Base-by-base conservation (phyloP, 805 yeast genomes). In the Ogataea pignaliae region DNA sequence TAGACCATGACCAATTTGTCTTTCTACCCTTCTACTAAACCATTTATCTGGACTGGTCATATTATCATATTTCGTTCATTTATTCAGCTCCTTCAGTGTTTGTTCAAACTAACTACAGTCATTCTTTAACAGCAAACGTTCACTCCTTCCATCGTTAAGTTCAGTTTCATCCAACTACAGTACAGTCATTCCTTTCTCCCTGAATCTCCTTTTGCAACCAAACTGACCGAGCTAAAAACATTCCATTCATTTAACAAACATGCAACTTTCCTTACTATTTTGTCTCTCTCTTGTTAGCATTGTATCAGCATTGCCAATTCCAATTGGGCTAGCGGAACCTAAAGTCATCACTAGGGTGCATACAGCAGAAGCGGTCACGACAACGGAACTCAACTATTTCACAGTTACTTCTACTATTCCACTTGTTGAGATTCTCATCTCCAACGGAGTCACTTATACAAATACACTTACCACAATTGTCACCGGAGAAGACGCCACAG, bases 351-450 rank as follows among this genome's bases (percentile, higher is more conserved):
- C 67, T 3, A 57, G 62, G 40, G 51, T 55, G 18, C 59, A 57
- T 43, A 61, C 64, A 29, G 64, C 65, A 4, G 58, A 57, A 6
- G 60, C 65, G n/a, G 57, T 60, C 26, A 65, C 71, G 14, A 59
- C 60, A 9, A 57, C 65, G 8, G 51, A 48, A 10, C 51, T 54
- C 9, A 47, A 57, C 57, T 63, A 54, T 36, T 65, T 69, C 29
- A 73, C 78, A 1, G 78, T 75, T 35, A 75, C 80, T 12, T 62
- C 72, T 15, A 65, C 68, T 50, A 64, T 75, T 46, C 81, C 82
- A 21, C 71, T 79, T 15, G 81, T 78, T 33, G 73, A 76, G 49
- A 61, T 78, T 14, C 64, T 75, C 36, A 69, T 78, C 40, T 75
- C 78, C 9, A 69, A 74, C 54, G 80, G 78, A 39, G 74, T 65